Evolutionary conservation across 2,329 filamentous ascomycete species (phyloP).

Genomic region (Ambrosiella beaveri): DNA sequence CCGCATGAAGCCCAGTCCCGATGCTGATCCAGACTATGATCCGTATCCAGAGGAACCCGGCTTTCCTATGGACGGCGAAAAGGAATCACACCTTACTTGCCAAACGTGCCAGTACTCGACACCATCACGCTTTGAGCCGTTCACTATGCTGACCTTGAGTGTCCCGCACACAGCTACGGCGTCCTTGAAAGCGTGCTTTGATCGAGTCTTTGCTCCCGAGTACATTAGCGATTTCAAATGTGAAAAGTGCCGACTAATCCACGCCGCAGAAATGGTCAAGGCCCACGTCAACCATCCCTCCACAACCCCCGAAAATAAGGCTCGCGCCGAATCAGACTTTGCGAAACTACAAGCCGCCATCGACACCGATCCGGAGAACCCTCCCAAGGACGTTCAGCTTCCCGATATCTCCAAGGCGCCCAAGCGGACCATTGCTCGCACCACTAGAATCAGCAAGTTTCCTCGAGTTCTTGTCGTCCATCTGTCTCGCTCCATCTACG

Average conservation of each 20-base stretch:
- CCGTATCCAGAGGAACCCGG: conserved; percentile 37
- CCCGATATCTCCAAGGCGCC: conserved; percentile 61
- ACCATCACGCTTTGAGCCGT: conserved; percentile 63
- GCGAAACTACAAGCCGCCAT: conserved; percentile 51
- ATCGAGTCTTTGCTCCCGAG: conserved; percentile 85
- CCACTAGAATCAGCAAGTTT: conserved; percentile 73
- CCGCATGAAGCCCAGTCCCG: background rate
- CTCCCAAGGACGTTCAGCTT: conserved; percentile 34
- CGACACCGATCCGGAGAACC: conserved; percentile 62
- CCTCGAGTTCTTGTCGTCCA: conserved; percentile 85
- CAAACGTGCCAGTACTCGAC: conserved; percentile 79
- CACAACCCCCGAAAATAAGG: conserved; percentile 26
- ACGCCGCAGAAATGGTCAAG: conserved; percentile 51
- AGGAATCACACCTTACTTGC: conserved; percentile 92
- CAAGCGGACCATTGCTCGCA: conserved; percentile 67
- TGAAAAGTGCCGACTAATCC: conserved; percentile 74
- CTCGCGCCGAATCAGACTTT: conserved; percentile 38
- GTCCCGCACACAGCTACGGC: conserved; percentile 73
- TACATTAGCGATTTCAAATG: conserved; percentile 95
- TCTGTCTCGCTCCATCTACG: conserved; percentile 83
- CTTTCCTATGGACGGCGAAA: conserved; percentile 80
- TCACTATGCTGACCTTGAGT: conserved; percentile 81
- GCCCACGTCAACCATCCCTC: conserved; percentile 38
- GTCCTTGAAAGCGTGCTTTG: conserved; percentile 73
- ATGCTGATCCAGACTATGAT: background rate